These are phyloP conservation scores for Boletellus sp. DNA, from an alignment of 768 basidiomycete species.

Conservation along the genomic window DNA sequence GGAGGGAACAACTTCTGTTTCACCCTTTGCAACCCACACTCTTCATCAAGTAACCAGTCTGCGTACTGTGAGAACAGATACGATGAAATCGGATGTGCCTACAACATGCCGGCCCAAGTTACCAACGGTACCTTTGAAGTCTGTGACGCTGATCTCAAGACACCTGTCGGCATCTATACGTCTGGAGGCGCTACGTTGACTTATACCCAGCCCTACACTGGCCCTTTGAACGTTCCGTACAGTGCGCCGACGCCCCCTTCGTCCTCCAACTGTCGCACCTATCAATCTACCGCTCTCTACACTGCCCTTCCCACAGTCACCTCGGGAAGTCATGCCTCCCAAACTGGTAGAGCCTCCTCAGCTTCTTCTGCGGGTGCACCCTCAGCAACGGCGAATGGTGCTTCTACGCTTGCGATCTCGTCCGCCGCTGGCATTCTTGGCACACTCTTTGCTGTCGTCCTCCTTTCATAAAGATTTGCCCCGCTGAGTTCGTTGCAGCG, in stretches of 20 bases:
- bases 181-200: constrained; percentile 39
- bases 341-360: constrained; percentile 9
- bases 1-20: constrained; percentile 62
- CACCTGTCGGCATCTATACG: constrained; percentile 53
- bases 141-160: constrained; percentile 64
- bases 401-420: constrained; percentile 29
- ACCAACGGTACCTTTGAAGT: constrained; percentile 56
- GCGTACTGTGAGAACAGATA: constrained; percentile 66
- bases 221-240: constrained; percentile 38
- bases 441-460: constrained; percentile 34
- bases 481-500: background rate
- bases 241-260: constrained; percentile 33
- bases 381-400: constrained; percentile 17
- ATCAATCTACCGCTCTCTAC: constrained; percentile 36
- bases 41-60: constrained; percentile 36
- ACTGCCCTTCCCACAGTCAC: constrained; percentile 16
- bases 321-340: constrained; percentile 6
- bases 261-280: constrained; percentile 44
- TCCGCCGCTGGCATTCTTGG: constrained; percentile 32
- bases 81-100: constrained; percentile 68
- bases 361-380: constrained; percentile 15
- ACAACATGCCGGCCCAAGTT: constrained; percentile 69
- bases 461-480: constrained; percentile 33
- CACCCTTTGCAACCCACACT: constrained; percentile 63
- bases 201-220: constrained; percentile 40